Evolutionary conservation across 768 basidiomycete species (phyloP), one percentile per base, ranked within the genome.

Genomic region (Pleurotus citrinopileatus): DNA sequence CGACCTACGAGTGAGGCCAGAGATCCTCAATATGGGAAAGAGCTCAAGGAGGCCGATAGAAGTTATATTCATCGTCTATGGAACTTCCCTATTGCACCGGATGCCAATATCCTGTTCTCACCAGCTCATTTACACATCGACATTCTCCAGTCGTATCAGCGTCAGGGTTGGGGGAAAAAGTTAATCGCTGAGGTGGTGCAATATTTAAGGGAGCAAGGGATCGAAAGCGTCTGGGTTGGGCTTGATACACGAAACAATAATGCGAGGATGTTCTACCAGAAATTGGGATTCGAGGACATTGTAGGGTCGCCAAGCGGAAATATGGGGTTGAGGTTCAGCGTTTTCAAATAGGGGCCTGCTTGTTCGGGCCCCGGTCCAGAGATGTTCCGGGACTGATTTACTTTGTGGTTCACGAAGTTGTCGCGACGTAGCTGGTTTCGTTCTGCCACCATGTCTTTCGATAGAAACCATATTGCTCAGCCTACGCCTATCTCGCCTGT

Each of bases 101-200:
- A 81, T 7, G 73, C 78, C n/a, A 78, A 77, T 57, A 70, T 89
- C 56, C 68, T 74, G 3, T 87, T 86, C 63, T 83, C 88, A 15
- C 79, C 83, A 9, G 89, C 89, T 7, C 88, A 91, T 67, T 58
- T 91, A 59, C 89, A 92, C 64, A 84, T 91, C 61, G 73, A 92
- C 59, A 81, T 91, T 53, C 63, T 91, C 60, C 77, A 83, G 22
- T 74, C 73, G 38, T 81, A 87, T 63, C 88, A 88, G 65, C 71
- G 79, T 52, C 77, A 78, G 57, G 88, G 88, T 20, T 88, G 83
- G 82, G 89, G 89, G n/a, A 76, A 74, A 63, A 81, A 68, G 64
- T 65, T 91, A 59, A 81, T 91, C 29, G 73, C 67, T 42, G 68
- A 60, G 28, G 86, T 79, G 3, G 75, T 87, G 22, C 70, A 72